These are phyloP conservation scores for Nothophytophthora sp. DNA, from an alignment of 352 stramenopile species.

Conservation along the genomic window DNA sequence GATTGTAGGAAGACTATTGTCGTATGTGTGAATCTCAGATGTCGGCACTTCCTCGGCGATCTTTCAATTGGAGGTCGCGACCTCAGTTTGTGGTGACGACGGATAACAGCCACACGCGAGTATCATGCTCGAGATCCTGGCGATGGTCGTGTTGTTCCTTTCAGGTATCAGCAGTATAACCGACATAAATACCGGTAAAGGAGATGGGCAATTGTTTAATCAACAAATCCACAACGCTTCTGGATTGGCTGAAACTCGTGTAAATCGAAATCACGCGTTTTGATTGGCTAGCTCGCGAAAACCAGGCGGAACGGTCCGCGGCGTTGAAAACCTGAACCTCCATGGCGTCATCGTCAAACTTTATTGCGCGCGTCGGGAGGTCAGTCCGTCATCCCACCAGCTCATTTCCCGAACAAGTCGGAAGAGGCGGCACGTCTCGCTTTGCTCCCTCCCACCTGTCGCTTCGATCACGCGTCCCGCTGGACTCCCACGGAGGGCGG, in stretches of 20 bases:
- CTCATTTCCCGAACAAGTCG: slow-evolving; percentile 14
- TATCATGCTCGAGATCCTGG: too few species aligned
- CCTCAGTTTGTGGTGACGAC: background rate
- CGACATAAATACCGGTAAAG: background rate
- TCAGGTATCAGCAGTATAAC: background rate
- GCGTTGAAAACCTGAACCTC: too few species aligned
- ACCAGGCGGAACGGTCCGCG: too few species aligned
- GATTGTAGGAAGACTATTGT: slow-evolving; percentile 5
- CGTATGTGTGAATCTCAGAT: background rate
- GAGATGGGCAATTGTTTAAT: background rate
- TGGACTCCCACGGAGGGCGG: too few species aligned
- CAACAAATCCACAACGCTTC: background rate
- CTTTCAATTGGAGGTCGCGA: too few species aligned
- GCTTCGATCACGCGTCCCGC: too few species aligned
- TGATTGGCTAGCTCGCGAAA: too few species aligned
- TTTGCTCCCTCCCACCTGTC: too few species aligned
- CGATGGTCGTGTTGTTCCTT: too few species aligned
- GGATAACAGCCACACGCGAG: too few species aligned
- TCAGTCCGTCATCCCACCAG: too few species aligned
- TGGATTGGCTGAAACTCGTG: background rate
- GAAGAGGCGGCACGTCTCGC: background rate
- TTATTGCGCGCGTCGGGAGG: slow-evolving; percentile 9
- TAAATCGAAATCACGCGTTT: too few species aligned
- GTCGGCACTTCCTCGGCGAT: background rate
- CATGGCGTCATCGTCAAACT: slow-evolving; percentile 1